Evolutionary conservation across 441 rosid genomes (phyloP).

Genomic region (Populus trichocarpa): DNA sequence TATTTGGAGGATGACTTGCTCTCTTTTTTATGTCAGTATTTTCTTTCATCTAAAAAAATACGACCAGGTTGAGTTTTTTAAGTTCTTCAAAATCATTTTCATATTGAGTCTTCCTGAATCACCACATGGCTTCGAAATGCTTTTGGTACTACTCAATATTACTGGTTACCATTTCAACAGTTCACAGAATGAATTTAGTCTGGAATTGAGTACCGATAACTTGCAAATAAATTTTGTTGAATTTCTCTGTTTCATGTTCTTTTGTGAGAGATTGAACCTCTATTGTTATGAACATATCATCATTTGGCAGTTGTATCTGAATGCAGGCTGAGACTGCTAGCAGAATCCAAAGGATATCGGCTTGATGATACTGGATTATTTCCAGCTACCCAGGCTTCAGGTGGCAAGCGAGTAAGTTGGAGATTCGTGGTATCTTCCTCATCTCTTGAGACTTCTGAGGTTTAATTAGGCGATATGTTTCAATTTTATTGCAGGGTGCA

Average conservation of each 20-base stretch:
- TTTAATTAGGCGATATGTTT: not conserved
- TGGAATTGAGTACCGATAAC: not conserved
- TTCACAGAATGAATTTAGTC: not conserved
- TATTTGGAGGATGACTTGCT: not conserved
- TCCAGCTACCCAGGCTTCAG: slow-evolving; percentile 73
- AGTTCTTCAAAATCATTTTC: not conserved
- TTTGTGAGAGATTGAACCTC: slow-evolving; percentile 3
- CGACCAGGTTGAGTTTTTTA: not conserved
- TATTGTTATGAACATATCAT: not conserved
- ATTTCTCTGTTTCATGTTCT: not conserved
- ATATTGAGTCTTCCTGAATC: not conserved
- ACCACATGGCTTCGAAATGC: not conserved
- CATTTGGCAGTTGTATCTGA: not conserved
- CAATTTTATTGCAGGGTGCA: slow-evolving; percentile 49
- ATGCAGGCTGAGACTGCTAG: slow-evolving; percentile 82
- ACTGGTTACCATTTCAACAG: not conserved
- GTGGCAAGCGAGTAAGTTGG: slow-evolving; percentile 61
- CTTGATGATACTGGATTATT: slow-evolving; percentile 90
- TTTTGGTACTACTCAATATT: not conserved
- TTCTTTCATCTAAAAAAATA: too few species aligned
- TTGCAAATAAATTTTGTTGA: not conserved
- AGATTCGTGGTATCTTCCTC: not conserved
- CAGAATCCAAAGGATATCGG: slow-evolving; percentile 79
- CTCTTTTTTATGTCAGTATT: not conserved
- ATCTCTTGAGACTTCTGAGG: not conserved